Conservation (phyloP, 345 rosid genomes). For the Eucalyptus sideroxylon region DNA sequence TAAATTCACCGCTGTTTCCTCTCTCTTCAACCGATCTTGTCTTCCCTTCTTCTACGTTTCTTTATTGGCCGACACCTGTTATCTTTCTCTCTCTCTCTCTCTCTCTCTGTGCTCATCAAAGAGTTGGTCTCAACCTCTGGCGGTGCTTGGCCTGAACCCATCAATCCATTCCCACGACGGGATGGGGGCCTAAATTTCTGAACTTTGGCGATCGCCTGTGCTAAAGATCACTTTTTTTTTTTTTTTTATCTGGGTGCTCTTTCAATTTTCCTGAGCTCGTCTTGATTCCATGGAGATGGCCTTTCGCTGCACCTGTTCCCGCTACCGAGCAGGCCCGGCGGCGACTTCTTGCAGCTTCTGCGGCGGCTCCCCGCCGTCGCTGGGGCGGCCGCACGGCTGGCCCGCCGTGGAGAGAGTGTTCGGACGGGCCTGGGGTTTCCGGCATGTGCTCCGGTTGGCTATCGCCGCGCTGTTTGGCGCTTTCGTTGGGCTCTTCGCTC, state of each 20-base stretch:
- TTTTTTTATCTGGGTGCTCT: neutral
- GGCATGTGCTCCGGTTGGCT: conserved; percentile 25
- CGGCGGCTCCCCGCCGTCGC: neutral
- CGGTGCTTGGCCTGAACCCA: neutral
- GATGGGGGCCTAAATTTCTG: neutral
- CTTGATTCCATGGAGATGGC: conserved; percentile 13
- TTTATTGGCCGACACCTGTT: neutral
- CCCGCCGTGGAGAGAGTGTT: conserved; percentile 6
- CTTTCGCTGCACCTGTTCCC: conserved; percentile 5
- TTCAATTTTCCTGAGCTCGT: neutral
- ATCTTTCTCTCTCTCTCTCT: neutral
- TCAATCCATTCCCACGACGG: neutral
- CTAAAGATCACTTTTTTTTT: neutral
- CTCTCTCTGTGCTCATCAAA: neutral
- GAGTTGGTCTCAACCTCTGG: neutral
- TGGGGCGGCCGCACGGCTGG: neutral
- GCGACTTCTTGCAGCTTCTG: conserved; percentile 2
- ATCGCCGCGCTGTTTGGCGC: conserved; percentile 50
- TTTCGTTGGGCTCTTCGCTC: conserved; percentile 56
- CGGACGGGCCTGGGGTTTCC: conserved; percentile 13
- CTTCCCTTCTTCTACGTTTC: neutral
- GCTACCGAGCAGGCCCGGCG: neutral
- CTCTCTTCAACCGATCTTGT: neutral
- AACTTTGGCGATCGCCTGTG: neutral
- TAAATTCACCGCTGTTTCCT: neutral